Evolutionary conservation across 768 basidiomycete genomes (phyloP).

Genomic region (Nevesoporus exiguus): DNA sequence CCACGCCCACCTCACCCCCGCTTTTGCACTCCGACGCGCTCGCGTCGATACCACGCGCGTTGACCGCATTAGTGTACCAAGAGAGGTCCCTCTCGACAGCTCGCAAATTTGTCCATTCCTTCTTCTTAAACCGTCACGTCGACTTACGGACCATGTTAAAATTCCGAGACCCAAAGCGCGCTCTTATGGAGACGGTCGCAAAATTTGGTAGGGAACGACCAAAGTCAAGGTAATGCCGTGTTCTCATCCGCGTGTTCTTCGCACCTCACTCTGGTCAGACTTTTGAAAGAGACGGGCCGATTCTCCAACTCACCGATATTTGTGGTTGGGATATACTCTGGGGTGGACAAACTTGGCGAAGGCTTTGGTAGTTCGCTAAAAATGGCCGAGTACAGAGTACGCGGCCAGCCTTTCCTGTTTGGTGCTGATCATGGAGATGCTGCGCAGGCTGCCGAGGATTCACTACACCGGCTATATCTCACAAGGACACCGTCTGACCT

Average conservation of each 20-base stretch:
- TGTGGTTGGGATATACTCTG: slow-evolving; percentile 93
- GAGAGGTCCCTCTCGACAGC: slow-evolving; percentile 81
- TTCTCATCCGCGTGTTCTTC: not conserved
- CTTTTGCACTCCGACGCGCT: slow-evolving; percentile 83
- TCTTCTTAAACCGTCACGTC: slow-evolving; percentile 83
- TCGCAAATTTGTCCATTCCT: slow-evolving; percentile 83
- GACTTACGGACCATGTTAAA: slow-evolving; percentile 79
- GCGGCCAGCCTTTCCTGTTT: slow-evolving; percentile 16
- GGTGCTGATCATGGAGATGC: not conserved
- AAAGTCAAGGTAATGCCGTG: slow-evolving; percentile 53
- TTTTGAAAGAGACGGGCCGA: slow-evolving; percentile 92
- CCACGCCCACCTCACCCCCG: slow-evolving; percentile 44
- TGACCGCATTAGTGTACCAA: slow-evolving; percentile 87
- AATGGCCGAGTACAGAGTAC: slow-evolving; percentile 93
- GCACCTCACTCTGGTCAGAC: slow-evolving; percentile 37
- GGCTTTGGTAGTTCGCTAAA: slow-evolving; percentile 89
- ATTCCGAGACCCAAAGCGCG: slow-evolving; percentile 78
- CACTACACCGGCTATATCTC: slow-evolving; percentile 78
- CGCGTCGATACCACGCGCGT: slow-evolving; percentile 79
- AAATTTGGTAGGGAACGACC: slow-evolving; percentile 66
- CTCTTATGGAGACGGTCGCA: slow-evolving; percentile 66
- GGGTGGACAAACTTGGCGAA: slow-evolving; percentile 82
- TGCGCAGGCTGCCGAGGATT: slow-evolving; percentile 77
- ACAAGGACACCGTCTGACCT: slow-evolving; percentile 69
- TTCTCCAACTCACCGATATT: slow-evolving; percentile 88